Evolutionary conservation across 306 rosid species (phyloP).

Genomic region (Casuarina cunninghamiana): DNA sequence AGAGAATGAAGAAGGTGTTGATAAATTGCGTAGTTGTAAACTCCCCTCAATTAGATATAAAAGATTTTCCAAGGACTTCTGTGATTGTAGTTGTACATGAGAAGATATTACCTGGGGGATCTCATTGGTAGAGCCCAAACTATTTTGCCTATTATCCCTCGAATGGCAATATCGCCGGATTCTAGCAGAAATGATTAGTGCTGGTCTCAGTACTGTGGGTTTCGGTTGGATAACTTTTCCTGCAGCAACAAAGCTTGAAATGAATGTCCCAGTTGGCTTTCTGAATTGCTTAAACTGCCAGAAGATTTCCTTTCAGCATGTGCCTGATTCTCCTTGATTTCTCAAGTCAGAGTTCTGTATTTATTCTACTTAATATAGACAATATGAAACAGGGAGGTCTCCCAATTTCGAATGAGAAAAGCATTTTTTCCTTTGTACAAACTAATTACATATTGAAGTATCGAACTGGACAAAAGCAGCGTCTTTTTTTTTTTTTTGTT

Average conservation of each 20-base stretch:
- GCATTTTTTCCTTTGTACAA: background rate
- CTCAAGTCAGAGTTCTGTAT: background rate
- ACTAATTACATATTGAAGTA: background rate
- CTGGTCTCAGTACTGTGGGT: conserved; percentile 84
- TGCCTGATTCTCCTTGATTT: conserved; percentile 21
- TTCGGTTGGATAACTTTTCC: conserved; percentile 97
- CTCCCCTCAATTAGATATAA: conserved; percentile 15
- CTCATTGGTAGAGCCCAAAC: conserved; percentile 99
- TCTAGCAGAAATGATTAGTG: conserved; percentile 97
- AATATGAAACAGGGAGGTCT: background rate
- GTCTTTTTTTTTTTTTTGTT: background rate
- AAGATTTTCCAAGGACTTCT: conserved; percentile 7
- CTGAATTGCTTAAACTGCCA: conserved; percentile 65
- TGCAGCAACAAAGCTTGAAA: conserved; percentile 96
- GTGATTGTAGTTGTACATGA: conserved; percentile 66
- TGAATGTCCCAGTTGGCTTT: conserved; percentile 86
- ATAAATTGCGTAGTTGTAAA: background rate
- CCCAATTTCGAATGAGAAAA: background rate
- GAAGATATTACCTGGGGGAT: conserved; percentile 90
- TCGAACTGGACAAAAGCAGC: background rate
- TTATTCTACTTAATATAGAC: background rate
- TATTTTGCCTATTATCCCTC: conserved; percentile 89
- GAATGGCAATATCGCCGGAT: conserved; percentile 92
- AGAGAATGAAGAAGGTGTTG: background rate
- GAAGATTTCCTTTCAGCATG: conserved; percentile 71